phyloP scores from a whole-genome alignment of 106 monocot genomes.

The Vanilla planifolia region DNA sequence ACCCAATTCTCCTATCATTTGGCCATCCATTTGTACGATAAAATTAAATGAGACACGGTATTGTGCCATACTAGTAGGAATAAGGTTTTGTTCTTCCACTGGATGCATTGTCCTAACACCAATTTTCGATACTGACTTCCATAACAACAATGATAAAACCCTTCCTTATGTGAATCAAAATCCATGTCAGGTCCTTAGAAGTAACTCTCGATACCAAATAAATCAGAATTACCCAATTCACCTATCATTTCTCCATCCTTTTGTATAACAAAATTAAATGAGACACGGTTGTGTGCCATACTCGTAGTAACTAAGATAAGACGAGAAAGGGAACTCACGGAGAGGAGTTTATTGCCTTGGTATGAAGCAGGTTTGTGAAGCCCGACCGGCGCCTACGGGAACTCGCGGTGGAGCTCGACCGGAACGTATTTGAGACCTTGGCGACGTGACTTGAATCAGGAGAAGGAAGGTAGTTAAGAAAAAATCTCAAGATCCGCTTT shows the following conservation, averaged over 20 bases:
- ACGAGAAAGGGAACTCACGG: conserved; percentile 14
- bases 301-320: neutral
- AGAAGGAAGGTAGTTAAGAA: conserved; percentile 35
- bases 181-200: too few relatives aligned
- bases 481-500: conserved; percentile 27
- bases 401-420: neutral
- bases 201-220: too few relatives aligned
- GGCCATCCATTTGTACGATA: too few relatives aligned
- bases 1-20: too few relatives aligned
- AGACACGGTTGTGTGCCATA: neutral
- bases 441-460: conserved; percentile 36
- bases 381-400: conserved; percentile 21
- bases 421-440: conserved; percentile 24
- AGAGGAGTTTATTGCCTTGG: conserved; percentile 13
- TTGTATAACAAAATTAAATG: neutral
- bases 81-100: too few relatives aligned
- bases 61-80: too few relatives aligned
- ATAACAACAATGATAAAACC: neutral
- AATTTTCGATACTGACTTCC: neutral
- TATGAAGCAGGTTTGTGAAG: conserved; percentile 48
- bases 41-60: too few relatives aligned
- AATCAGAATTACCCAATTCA: neutral
- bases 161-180: too few relatives aligned
- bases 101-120: neutral
- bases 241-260: neutral